A percentile compares a stretch with the other conserved stretches of the same genome.
phyloP scores from a whole-genome alignment of 108 stramenopile species.

The Cyclotella sp. region DNA sequence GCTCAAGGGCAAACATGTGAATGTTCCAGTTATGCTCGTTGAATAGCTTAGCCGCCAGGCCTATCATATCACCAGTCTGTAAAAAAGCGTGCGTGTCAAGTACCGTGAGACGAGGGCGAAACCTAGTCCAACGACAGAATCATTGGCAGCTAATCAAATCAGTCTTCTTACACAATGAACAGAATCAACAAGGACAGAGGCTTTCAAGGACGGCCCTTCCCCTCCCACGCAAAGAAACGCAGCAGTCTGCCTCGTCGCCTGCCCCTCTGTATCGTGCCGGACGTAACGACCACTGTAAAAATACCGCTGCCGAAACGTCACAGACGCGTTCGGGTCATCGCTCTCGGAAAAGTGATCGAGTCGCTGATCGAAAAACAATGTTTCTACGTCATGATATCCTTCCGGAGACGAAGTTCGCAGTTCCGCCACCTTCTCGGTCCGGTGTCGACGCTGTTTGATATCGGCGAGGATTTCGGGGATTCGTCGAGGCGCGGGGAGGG shows the following conservation, averaged over 20 bases:
- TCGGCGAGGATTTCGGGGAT: slow-evolving; percentile 13
- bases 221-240: slow-evolving; percentile 89
- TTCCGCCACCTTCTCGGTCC: background rate
- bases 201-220: slow-evolving; percentile 81
- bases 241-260: slow-evolving; percentile 23
- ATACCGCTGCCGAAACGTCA: background rate
- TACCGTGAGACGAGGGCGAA: background rate
- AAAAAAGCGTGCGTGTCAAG: background rate
- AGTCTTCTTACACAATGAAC: slow-evolving; percentile 67
- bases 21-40: slow-evolving; percentile 42
- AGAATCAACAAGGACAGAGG: slow-evolving; percentile 73
- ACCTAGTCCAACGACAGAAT: background rate
- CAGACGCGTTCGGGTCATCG: no score
- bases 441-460: background rate
- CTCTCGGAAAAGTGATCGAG: slow-evolving; percentile 13
- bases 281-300: slow-evolving; percentile 17
- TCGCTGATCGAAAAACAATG: slow-evolving; percentile 12
- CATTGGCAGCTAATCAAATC: no score
- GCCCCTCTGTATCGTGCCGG: background rate
- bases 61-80: slow-evolving; percentile 83
- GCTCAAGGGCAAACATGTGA: slow-evolving; percentile 85
- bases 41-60: slow-evolving; percentile 59
- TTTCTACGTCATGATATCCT: slow-evolving; percentile 9
- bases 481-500: background rate
- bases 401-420: background rate